A percentile compares a stretch with the other conserved stretches of the same genome.
Conservation (phyloP, 352 stramenopile genomes). For the Halophytophthora polymorphica region DNA sequence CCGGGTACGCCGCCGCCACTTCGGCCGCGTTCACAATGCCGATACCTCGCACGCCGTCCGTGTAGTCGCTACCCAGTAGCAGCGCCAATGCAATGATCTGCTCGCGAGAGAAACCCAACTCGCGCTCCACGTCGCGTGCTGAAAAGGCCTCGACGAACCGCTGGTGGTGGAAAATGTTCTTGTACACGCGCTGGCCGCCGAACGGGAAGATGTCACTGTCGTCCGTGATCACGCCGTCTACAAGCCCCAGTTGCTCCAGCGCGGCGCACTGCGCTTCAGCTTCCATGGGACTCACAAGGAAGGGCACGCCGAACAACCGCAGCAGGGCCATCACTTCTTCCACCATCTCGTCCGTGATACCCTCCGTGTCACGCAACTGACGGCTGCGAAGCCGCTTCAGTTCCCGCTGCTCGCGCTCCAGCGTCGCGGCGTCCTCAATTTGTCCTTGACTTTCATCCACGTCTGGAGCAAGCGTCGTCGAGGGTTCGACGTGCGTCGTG, state of each 20-base stretch:
- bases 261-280: conserved; percentile 98
- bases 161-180: conserved; percentile 99
- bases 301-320: conserved; percentile 97
- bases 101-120: conserved; percentile 91
- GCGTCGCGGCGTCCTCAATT: conserved; percentile 27
- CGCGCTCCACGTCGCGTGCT: conserved; percentile 88
- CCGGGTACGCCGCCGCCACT: conserved; percentile 76
- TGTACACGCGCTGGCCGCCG: conserved; percentile 94
- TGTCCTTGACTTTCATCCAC: conserved; percentile 1
- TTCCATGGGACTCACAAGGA: conserved; percentile 98
- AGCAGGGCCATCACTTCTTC: conserved; percentile 96
- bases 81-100: conserved; percentile 91
- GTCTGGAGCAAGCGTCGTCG: not conserved
- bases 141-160: conserved; percentile 99
- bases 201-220: conserved; percentile 96
- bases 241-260: conserved; percentile 94
- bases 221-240: conserved; percentile 98
- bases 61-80: conserved; percentile 97
- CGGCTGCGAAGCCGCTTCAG: conserved; percentile 77
- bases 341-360: conserved; percentile 97
- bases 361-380: conserved; percentile 89
- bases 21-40: conserved; percentile 84
- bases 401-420: conserved; percentile 62
- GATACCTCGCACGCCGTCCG: conserved; percentile 73
- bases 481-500: conserved; percentile 12